Evolutionary conservation across 2,329 filamentous ascomycete species (phyloP).

Genomic region (Colletotrichum musae): DNA sequence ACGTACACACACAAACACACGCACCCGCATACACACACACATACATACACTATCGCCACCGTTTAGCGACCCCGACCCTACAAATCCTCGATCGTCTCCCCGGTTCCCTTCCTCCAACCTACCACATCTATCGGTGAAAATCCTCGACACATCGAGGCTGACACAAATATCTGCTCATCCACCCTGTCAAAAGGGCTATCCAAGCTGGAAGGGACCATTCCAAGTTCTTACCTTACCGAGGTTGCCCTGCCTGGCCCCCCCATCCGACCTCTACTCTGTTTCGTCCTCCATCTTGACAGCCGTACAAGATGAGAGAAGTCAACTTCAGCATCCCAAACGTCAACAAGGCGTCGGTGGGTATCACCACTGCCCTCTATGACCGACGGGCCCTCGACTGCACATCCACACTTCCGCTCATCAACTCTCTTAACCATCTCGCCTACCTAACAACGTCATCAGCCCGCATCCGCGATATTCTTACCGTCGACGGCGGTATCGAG

Average conservation of each 20-base stretch:
- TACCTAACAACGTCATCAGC: slow-evolving; percentile 98
- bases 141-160: slow-evolving; percentile 32
- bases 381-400: slow-evolving; percentile 98
- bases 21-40: slow-evolving; percentile 32
- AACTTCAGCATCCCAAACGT: slow-evolving; percentile 99
- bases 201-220: slow-evolving; percentile 38
- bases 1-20: slow-evolving; percentile 24
- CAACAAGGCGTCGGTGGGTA: slow-evolving; percentile 99
- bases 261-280: slow-evolving; percentile 18
- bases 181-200: slow-evolving; percentile 36
- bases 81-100: slow-evolving; percentile 10
- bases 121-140: slow-evolving; percentile 7
- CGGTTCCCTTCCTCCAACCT: slow-evolving; percentile 21
- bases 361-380: slow-evolving; percentile 98
- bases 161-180: slow-evolving; percentile 11
- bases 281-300: slow-evolving; percentile 14
- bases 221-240: slow-evolving; percentile 27
- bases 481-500: slow-evolving; percentile 98
- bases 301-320: slow-evolving; percentile 92
- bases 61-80: slow-evolving; percentile 25
- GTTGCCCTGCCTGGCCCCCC: slow-evolving; percentile 39
- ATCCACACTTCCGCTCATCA: slow-evolving; percentile 96
- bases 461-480: slow-evolving; percentile 96
- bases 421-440: slow-evolving; percentile 98
- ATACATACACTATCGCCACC: slow-evolving; percentile 37